A percentile compares a stretch with the other conserved stretches of the same genome.
phyloP scores from a whole-genome alignment of 2,329 filamentous ascomycete species.

The Sclerotinia spermophila region DNA sequence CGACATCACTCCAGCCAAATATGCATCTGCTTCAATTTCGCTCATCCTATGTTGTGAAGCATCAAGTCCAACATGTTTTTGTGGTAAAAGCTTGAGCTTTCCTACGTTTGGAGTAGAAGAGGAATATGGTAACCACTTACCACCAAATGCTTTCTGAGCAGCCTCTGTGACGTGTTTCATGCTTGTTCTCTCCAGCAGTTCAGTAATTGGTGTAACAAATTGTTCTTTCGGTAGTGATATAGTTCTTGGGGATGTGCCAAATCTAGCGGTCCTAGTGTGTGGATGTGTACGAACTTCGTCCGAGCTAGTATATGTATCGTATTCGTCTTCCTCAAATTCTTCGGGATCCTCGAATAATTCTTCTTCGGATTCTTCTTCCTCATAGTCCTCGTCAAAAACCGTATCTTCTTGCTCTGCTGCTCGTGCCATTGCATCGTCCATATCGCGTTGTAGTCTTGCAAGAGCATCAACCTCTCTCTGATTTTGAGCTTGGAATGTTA shows the following conservation, averaged over 20 bases:
- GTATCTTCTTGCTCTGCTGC: conserved; percentile 30
- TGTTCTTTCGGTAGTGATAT: conserved; percentile 68
- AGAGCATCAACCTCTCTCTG: conserved; percentile 37
- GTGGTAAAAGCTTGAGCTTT: conserved; percentile 51
- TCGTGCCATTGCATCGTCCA: conserved; percentile 32
- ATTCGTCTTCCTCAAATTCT: conserved; percentile 27
- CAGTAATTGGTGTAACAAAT: conserved; percentile 66
- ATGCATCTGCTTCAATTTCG: conserved; percentile 72
- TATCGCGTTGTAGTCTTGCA: conserved; percentile 34
- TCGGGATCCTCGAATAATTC: conserved; percentile 31
- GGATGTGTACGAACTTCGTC: conserved; percentile 63
- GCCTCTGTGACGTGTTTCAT: conserved; percentile 71
- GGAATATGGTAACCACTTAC: conserved; percentile 70
- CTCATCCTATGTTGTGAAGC: conserved; percentile 64
- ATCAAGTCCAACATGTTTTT: conserved; percentile 62
- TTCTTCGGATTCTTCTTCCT: conserved; percentile 30
- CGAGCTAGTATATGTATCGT: conserved; percentile 31
- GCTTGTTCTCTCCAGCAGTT: conserved; percentile 64
- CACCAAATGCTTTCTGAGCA: conserved; percentile 73
- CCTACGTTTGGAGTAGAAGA: conserved; percentile 60
- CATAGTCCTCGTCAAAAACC: conserved; percentile 27
- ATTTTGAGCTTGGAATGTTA: conserved; percentile 32
- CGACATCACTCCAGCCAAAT: conserved; percentile 65
- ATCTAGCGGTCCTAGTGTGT: conserved; percentile 70
- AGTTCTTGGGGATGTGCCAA: conserved; percentile 68